Evolutionary conservation across 2,329 filamentous ascomycete species (phyloP), one percentile per base, ranked within the genome.

Genomic region (Colletotrichum spaethianum): DNA sequence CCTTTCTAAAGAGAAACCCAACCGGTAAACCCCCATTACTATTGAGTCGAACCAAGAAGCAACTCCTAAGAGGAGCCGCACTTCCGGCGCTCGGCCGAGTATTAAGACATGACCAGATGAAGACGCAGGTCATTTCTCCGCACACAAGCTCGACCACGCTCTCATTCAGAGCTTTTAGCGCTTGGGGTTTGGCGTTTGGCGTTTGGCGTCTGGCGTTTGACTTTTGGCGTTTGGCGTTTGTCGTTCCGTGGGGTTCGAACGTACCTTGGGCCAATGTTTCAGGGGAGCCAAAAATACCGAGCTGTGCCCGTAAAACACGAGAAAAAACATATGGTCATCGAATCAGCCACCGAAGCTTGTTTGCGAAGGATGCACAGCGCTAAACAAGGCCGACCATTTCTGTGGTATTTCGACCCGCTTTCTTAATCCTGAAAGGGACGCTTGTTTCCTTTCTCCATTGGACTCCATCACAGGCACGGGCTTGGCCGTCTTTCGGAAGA

Each of bases 231-330:
- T 56, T 38, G 53, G 53, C 33, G 33, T 38, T 36, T 36, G 53
- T 36, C n/a, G 48, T 33, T 48, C 38, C 20, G 20, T 4, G 12
- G 36, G 46, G 36, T 4, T 53, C 36, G 36, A 20, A 12, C 11
- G 8, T 40, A 18, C 31, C 18, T 18, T 4, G 3, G 55, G 33
- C 14, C 55, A 20, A 16, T 26, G 65, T 68, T 63, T 63, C 65
- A 68, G 65, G 65, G 5, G 65, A 63, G 31, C 8, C 62, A 61
- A 62, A 28, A 62, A 53, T 9, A 4, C 26, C 26, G 28, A 52
- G 48, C 48, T 16, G 48, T 52, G 48, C 26, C 28, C 28, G 28
- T 53, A 26, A 1, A 33, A n/a, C 7, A 28, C 5, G n/a, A n/a
- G 16, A 23, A 6, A 36, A 14, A 18, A n/a, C 12, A 2, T n/a